These are phyloP conservation scores for Sporobolomyces roseus DNA, from an alignment of 768 basidiomycete genomes.

Conservation along the genomic window DNA sequence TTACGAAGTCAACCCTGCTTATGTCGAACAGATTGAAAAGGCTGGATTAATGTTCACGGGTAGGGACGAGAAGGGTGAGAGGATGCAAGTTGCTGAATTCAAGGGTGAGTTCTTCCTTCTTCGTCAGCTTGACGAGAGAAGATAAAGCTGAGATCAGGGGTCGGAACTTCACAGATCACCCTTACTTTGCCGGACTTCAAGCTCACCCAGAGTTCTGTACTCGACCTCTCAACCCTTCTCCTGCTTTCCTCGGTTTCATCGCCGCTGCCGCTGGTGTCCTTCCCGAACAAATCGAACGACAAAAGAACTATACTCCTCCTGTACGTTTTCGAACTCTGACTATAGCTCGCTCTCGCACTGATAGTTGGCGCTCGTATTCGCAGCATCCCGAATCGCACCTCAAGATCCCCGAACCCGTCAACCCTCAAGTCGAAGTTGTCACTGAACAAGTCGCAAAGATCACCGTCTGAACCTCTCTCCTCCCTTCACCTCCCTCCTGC, in stretches of 20 bases:
- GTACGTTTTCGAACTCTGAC: neutral
- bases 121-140: too few species aligned
- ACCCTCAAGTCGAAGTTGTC: constrained; percentile 22
- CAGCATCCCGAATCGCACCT: constrained; percentile 39
- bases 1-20: constrained; percentile 89
- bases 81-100: constrained; percentile 94
- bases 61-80: constrained; percentile 89
- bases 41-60: constrained; percentile 77
- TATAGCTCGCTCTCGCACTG: too few species aligned
- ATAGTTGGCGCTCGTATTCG: neutral
- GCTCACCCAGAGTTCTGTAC: constrained; percentile 99
- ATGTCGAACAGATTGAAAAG: constrained; percentile 65
- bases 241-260: constrained; percentile 92
- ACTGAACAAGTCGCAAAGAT: constrained; percentile 26
- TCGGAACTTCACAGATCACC: constrained; percentile 64
- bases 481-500: too few species aligned
- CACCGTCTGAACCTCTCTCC: neutral
- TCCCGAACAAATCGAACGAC: constrained; percentile 67
- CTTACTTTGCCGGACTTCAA: constrained; percentile 88
- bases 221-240: constrained; percentile 92
- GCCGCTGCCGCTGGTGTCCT: constrained; percentile 72
- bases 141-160: too few species aligned
- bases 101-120: constrained; percentile 69
- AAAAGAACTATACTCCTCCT: constrained; percentile 51
- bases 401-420: constrained; percentile 19